Percentiles rank a stretch among this genome's conserved stretches.
These are phyloP conservation scores for Colletotrichum aenigma DNA, from an alignment of 2,329 filamentous ascomycete genomes.

Conservation along the genomic window DNA sequence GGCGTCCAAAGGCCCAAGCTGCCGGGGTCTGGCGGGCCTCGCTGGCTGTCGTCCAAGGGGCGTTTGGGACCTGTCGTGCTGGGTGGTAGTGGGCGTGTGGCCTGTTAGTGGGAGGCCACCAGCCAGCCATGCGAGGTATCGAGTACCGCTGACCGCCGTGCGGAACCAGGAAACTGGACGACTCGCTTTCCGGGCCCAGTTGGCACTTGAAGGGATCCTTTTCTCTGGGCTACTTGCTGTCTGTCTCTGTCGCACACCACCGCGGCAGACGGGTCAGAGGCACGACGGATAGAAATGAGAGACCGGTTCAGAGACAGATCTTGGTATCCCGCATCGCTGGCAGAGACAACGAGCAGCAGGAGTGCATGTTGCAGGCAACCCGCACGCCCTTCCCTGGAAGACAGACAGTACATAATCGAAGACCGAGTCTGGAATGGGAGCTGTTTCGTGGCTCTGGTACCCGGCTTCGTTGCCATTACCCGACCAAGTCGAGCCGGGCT, in stretches of 20 bases:
- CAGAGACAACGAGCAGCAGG: slow-evolving; percentile 1
- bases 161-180: neutral
- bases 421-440: slow-evolving; percentile 8
- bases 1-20: neutral
- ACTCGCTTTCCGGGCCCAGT: neutral
- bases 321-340: slow-evolving; percentile 9
- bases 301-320: slow-evolving; percentile 6
- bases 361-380: neutral
- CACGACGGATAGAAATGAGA: slow-evolving; percentile 8
- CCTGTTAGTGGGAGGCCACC: slow-evolving; percentile 1
- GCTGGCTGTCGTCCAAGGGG: neutral
- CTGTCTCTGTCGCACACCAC: slow-evolving; percentile 15
- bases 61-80: neutral
- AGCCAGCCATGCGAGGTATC: neutral
- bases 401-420: neutral
- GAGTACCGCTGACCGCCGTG: neutral
- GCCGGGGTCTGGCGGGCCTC: neutral
- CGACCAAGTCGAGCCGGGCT: neutral
- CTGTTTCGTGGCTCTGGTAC: slow-evolving; percentile 14
- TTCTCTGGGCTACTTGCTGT: neutral
- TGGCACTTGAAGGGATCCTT: neutral
- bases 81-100: neutral
- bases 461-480: neutral
- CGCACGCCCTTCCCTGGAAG: neutral
- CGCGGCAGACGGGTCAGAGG: slow-evolving; percentile 6